Base-by-base conservation (phyloP, 768 basidiomycete genomes). In the Boletus rex-veris region DNA sequence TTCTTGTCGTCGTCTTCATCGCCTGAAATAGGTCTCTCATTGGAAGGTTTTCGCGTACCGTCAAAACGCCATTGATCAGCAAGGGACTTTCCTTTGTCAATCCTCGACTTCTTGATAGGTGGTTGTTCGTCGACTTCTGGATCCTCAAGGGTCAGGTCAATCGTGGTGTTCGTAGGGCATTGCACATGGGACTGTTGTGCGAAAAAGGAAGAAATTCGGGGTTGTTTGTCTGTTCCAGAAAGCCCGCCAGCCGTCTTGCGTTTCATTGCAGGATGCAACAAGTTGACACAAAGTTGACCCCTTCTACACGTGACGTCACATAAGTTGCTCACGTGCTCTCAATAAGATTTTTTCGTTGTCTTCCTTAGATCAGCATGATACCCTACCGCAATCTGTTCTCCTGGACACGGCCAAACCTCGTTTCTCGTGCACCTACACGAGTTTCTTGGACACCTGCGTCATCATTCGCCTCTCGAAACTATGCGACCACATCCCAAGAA, bases 71-170 rank as follows among this genome's bases (percentile, higher is more conserved):
- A 83, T 55, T 70, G 73, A 36, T 77, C 73, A 5, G 67, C 68
- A 12, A 47, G 54, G 1, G 67, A 52, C 36, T 53, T 53, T 26
- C 49, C 52, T 54, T 55, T 58, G 43, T 36, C 59, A 52, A 58
- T 55, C 58, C 60, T 73, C 44, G 64, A 52, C 56, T 58, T 64
- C 59, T 71, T 74, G 49, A 64, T 64, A 18, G 61, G 64, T 30
- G 59, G 69, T 38, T 62, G 63, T 26, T 55, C 57, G 49, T 50
- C 61, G 16, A 36, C 60, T 33, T 71, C 69, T 31, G 65, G 63
- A 48, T 73, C 75, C 45, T 77, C 78, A 26, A 63, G 49, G 11
- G 85, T 84, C 57, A 86, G 68, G 71, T 86, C 85, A 50, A 86
- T 80, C 16, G 74, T 73, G 58, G 63, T 50, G 51, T 45, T 38